A percentile compares a stretch with the other conserved stretches of the same genome.
Conservation (phyloP, 805 yeast genomes). For the Yamadazyma paraphyllophila region DNA sequence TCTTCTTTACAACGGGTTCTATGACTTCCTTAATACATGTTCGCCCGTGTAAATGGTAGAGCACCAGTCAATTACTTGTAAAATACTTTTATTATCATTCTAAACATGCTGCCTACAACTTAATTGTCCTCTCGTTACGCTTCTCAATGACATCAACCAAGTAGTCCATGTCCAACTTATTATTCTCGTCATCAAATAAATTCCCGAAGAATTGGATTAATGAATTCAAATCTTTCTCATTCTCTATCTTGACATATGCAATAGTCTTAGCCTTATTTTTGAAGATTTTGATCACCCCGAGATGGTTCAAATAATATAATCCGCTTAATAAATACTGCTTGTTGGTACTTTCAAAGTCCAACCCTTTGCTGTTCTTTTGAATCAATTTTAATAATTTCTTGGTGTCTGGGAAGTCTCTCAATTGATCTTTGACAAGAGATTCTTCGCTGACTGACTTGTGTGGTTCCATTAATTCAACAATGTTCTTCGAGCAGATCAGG, state of each 20-base stretch:
- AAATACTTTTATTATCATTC: neutral
- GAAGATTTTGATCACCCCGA: constrained; percentile 33
- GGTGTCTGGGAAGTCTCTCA: constrained; percentile 30
- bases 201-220: constrained; percentile 21
- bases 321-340: constrained; percentile 42
- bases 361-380: constrained; percentile 20
- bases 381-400: constrained; percentile 28
- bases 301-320: constrained; percentile 36
- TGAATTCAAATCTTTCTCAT: constrained; percentile 26
- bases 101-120: constrained; percentile 12
- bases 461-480: constrained; percentile 11
- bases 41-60: neutral
- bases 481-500: constrained; percentile 24
- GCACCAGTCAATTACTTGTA: neutral
- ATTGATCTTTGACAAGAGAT: constrained; percentile 21
- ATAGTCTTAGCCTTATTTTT: constrained; percentile 42
- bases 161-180: constrained; percentile 25
- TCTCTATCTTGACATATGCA: constrained; percentile 36
- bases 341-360: constrained; percentile 37
- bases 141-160: constrained; percentile 36
- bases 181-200: constrained; percentile 9
- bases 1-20: no score
- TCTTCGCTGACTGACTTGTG: constrained; percentile 19
- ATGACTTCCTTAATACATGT: neutral
- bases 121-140: constrained; percentile 20